Base-by-base conservation (phyloP, 1,284 basidiomycete genomes). In the Apiotrichum akiyoshidainum region DNA sequence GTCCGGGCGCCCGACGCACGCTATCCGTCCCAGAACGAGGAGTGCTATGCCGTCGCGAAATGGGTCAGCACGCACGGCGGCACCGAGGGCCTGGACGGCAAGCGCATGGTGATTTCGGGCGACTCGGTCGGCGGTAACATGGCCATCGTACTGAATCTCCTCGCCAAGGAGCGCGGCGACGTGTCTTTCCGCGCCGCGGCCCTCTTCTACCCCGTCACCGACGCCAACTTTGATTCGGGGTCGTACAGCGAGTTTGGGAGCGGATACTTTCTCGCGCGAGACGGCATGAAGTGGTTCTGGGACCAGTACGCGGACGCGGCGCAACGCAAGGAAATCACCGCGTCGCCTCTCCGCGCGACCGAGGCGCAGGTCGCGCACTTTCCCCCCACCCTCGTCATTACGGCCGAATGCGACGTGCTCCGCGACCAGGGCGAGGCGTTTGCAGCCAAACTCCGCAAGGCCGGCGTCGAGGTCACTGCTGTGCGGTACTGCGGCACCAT, bases 221-320 rank as follows among this genome's bases (percentile, higher is more conserved):
- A 56, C 35, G 60, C 60, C 22, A 52, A 54, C 60, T 62, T 62
- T 41, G 60, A 62, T 6, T 54, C 46, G 11, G 47, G 26, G 11
- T 35, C 21, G 12, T 62, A 62, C 60, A 55, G 57, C 34, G 54
- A 62, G 60, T 62, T 62, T 47, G 52, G 42, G 0, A 33, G 10
- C 14, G 60, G 60, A 26, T 62, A 58, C 46, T 62, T 56, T 48
- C 57, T 62, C 51, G 39, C 51, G 9, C 51, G 54, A 35, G 57
- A 62, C 42, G 60, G 54, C 46, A 62, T 62, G 60, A 62, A 59
- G 57, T 62, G 60, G 60, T 62, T 62, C 54, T 62, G 60, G 60
- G 60, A 62, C 54, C 54, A 55, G 57, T 62, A 62, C 47, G 37
- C 57, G 0, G 47, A 56, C 51, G 45, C 46, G 8, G 8, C 8